Conservation (phyloP, 306 rosid species). For the Castanospermum australe region DNA sequence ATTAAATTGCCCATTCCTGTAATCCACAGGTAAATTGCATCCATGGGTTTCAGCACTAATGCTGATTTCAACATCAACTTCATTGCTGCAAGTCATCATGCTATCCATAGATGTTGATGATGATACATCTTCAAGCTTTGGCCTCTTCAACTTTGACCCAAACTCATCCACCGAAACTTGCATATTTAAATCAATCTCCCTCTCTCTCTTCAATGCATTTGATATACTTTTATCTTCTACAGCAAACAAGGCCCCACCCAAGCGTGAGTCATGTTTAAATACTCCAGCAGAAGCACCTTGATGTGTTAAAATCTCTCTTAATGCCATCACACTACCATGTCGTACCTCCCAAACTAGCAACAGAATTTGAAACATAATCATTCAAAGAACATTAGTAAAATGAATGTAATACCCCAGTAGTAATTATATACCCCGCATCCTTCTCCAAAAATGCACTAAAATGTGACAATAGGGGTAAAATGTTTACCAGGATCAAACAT, state of each 20-base stretch:
- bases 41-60: constrained; percentile 48
- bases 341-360: constrained; percentile 91
- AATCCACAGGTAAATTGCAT: constrained; percentile 46
- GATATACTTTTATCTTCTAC: constrained; percentile 56
- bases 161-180: constrained; percentile 57
- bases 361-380: constrained; percentile 24
- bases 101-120: constrained; percentile 43
- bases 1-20: constrained; percentile 46
- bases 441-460: constrained; percentile 4
- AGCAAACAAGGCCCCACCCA: constrained; percentile 39
- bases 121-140: constrained; percentile 60
- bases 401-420: not conserved
- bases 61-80: constrained; percentile 43
- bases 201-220: constrained; percentile 59
- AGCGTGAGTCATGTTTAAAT: constrained; percentile 49
- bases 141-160: constrained; percentile 62
- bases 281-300: constrained; percentile 96
- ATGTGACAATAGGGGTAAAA: not conserved
- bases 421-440: not conserved
- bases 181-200: constrained; percentile 82
- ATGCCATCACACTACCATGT: constrained; percentile 97
- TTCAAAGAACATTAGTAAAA: constrained; percentile 9
- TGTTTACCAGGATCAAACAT: constrained; percentile 92
- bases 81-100: constrained; percentile 44
- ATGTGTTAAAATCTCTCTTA: constrained; percentile 91